A percentile compares a stretch with the other conserved stretches of the same genome.
phyloP scores from a whole-genome alignment of 177 flowering plant species.

The Tripterygium wilfordii region DNA sequence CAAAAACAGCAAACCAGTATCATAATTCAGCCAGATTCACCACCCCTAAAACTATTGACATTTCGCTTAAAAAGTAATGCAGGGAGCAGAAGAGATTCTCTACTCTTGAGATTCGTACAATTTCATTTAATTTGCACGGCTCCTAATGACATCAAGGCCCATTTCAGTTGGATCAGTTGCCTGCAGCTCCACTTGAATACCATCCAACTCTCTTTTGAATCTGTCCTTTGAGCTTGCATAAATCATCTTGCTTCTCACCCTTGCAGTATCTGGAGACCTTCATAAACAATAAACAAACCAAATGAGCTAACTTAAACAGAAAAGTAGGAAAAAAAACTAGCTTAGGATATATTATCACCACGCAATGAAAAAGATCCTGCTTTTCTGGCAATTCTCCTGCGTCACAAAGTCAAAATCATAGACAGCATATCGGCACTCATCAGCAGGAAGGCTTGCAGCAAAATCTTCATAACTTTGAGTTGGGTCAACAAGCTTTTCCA shows the following conservation, averaged over 20 bases:
- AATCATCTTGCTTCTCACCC: slow-evolving; percentile 64
- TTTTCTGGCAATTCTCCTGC: slow-evolving; percentile 47
- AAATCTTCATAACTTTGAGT: slow-evolving; percentile 43
- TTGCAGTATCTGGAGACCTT: slow-evolving; percentile 54
- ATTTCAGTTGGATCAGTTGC: slow-evolving; percentile 64
- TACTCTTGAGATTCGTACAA: neutral
- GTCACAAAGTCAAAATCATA: slow-evolving; percentile 52
- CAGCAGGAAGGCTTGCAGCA: slow-evolving; percentile 40
- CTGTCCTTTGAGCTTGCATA: too few relatives aligned
- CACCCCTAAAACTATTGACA: slow-evolving; percentile 20
- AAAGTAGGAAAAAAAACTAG: neutral
- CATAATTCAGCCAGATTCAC: slow-evolving; percentile 19
- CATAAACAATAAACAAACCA: neutral
- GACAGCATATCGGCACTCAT: slow-evolving; percentile 55
- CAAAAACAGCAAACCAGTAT: slow-evolving; percentile 21
- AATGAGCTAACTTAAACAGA: too few relatives aligned
- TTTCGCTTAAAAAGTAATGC: slow-evolving; percentile 10
- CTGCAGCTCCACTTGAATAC: slow-evolving; percentile 59
- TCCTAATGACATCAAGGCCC: slow-evolving; percentile 49
- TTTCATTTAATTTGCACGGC: slow-evolving; percentile 48
- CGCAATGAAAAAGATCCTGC: slow-evolving; percentile 58
- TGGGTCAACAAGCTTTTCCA: slow-evolving; percentile 51
- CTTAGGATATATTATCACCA: slow-evolving; percentile 25
- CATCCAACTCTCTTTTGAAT: slow-evolving; percentile 61
- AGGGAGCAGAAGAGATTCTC: slow-evolving; percentile 1